phyloP scores from a whole-genome alignment of 2,329 filamentous ascomycete species.

The Tolypocladium tundrense region DNA sequence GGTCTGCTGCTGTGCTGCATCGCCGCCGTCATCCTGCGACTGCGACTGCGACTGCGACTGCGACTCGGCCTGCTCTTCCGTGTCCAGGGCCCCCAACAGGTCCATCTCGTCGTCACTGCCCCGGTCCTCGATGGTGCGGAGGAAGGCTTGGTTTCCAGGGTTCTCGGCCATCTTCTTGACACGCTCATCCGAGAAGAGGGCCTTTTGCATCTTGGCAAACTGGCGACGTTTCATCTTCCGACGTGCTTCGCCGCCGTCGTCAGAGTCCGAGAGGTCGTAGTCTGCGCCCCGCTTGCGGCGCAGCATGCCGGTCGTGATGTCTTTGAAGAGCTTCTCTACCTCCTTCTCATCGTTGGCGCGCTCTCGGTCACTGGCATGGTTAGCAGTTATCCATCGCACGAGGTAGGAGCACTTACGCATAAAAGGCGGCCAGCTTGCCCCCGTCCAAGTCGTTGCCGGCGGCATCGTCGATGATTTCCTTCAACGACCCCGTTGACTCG shows the following conservation, averaged over 20 bases:
- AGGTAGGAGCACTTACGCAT: slow-evolving; percentile 59
- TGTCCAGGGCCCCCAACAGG: slow-evolving; percentile 47
- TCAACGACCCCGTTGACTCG: slow-evolving; percentile 57
- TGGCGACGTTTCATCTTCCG: slow-evolving; percentile 76
- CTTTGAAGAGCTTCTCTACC: slow-evolving; percentile 83
- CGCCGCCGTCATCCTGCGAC: slow-evolving; percentile 7
- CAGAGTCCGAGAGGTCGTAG: slow-evolving; percentile 80
- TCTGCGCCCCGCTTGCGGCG: slow-evolving; percentile 75
- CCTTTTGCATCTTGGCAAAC: slow-evolving; percentile 85
- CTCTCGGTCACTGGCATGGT: slow-evolving; percentile 56
- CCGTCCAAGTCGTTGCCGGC: slow-evolving; percentile 69
- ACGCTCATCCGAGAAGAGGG: slow-evolving; percentile 78
- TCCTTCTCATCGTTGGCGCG: slow-evolving; percentile 74
- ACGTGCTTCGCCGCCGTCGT: slow-evolving; percentile 71
- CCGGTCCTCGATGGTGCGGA: slow-evolving; percentile 78
- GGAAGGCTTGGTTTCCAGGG: slow-evolving; percentile 80
- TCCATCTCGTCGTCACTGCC: slow-evolving; percentile 68
- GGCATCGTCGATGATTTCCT: slow-evolving; percentile 85
- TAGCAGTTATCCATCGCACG: slow-evolving; percentile 2
- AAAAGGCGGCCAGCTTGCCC: slow-evolving; percentile 72
- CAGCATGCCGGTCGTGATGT: slow-evolving; percentile 81
- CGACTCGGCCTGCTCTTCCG: slow-evolving; percentile 22
- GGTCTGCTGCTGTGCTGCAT: slow-evolving; percentile 19
- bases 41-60: slow-evolving; percentile 19
- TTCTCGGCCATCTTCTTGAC: slow-evolving; percentile 85